Conservation (phyloP, 148 eudicot genomes). For the Rhododendron kiyosumense region DNA sequence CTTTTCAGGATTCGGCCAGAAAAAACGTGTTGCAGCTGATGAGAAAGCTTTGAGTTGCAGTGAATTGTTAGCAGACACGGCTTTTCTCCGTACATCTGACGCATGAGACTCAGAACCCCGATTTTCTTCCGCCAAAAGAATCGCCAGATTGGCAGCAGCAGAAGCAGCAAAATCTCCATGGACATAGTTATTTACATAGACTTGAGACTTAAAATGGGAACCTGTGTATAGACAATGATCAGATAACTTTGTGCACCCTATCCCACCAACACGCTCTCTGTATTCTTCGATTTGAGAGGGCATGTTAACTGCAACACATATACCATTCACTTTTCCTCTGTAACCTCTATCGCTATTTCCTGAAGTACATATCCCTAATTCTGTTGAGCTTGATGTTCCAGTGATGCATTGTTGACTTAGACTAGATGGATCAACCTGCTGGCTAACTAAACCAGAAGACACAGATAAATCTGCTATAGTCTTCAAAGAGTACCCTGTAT, state of each 20-base stretch:
- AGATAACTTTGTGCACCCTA: conserved; percentile 17
- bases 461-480: neutral
- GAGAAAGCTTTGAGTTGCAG: conserved; percentile 88
- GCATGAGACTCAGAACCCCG: conserved; percentile 38
- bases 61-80: conserved; percentile 44
- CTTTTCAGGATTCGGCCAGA: conserved; percentile 87
- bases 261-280: conserved; percentile 18
- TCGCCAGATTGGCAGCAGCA: conserved; percentile 72
- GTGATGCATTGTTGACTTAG: conserved; percentile 24
- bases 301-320: conserved; percentile 19
- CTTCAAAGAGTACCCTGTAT: conserved; percentile 5
- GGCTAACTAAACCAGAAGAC: conserved; percentile 15
- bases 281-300: conserved; percentile 23
- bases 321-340: conserved; percentile 25
- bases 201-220: conserved; percentile 53
- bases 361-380: conserved; percentile 16
- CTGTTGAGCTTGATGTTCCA: conserved; percentile 26
- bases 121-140: conserved; percentile 69
- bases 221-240: conserved; percentile 48
- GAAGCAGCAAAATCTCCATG: conserved; percentile 96
- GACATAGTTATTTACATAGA: conserved; percentile 64
- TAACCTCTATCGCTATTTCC: conserved; percentile 17
- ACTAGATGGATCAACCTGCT: conserved; percentile 27
- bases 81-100: conserved; percentile 51
- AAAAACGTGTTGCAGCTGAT: conserved; percentile 67